A percentile compares a stretch with the other conserved stretches of the same genome.
These are phyloP conservation scores for Naematelia encephala DNA, from an alignment of 768 basidiomycete genomes.

Conservation along the genomic window DNA sequence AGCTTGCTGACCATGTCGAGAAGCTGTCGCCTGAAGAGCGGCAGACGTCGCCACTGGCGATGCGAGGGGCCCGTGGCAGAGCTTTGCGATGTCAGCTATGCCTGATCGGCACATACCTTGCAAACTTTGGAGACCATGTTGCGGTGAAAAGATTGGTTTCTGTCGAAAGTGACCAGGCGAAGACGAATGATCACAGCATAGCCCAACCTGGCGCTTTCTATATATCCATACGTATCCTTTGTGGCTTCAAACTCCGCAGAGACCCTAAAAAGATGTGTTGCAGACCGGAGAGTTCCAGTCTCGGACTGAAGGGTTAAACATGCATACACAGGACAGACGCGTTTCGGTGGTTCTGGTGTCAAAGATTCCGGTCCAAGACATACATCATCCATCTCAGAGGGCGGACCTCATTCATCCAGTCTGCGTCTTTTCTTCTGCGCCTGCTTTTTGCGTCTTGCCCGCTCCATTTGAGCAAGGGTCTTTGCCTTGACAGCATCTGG, in stretches of 20 bases:
- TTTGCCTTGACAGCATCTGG: conserved; percentile 21
- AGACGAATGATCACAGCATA: no score
- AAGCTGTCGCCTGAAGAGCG: conserved; percentile 11
- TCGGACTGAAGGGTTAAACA: not conserved
- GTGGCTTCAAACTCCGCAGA: not conserved
- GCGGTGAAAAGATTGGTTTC: not conserved
- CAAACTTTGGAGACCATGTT: conserved; percentile 16
- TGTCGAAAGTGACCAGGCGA: not conserved
- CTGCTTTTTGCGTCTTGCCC: conserved; percentile 38
- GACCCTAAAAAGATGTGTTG: not conserved
- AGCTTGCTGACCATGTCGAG: conserved; percentile 2
- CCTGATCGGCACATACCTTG: conserved; percentile 10
- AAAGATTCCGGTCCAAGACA: conserved; percentile 1
- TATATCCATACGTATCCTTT: not conserved
- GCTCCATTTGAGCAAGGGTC: conserved; percentile 27
- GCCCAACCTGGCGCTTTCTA: no score
- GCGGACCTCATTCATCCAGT: not conserved
- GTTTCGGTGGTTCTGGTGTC: not conserved
- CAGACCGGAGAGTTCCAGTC: not conserved
- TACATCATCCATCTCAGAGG: no score
- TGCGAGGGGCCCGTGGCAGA: conserved; percentile 29
- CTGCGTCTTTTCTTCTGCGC: conserved; percentile 34
- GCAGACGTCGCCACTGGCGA: conserved; percentile 10
- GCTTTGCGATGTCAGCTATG: conserved; percentile 15
- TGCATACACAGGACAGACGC: not conserved